Conservation (phyloP, 139 green algal genomes). For the Dunaliella primolecta region DNA sequence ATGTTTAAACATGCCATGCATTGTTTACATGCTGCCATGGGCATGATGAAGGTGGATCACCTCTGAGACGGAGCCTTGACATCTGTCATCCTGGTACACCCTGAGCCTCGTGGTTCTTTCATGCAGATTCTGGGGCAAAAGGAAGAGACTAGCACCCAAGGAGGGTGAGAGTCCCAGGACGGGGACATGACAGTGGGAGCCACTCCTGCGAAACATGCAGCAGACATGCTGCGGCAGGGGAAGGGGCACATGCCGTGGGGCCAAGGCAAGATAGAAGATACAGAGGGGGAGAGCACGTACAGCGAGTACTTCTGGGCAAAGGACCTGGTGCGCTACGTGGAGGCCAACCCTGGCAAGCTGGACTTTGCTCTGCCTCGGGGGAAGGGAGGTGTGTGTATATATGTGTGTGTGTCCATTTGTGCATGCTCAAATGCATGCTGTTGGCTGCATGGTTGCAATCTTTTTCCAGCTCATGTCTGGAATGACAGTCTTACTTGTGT, state of each 20-base stretch:
- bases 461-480: too few species aligned
- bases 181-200: too few species aligned
- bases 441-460: too few species aligned
- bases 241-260: constrained; percentile 28
- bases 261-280: constrained; percentile 29
- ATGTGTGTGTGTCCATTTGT: neutral
- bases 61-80: neutral
- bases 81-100: neutral
- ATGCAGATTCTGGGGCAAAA: neutral
- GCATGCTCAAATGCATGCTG: neutral
- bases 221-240: constrained; percentile 35
- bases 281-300: constrained; percentile 17
- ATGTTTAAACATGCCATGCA: too few species aligned
- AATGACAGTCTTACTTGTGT: too few species aligned
- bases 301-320: constrained; percentile 43
- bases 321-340: constrained; percentile 36
- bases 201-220: neutral
- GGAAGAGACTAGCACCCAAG: neutral
- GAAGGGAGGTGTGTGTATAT: constrained; percentile 16
- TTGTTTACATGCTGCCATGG: too few species aligned
- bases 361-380: constrained; percentile 14
- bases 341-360: constrained; percentile 30
- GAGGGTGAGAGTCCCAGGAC: too few species aligned
- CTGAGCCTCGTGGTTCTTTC: neutral
- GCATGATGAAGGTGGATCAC: too few species aligned